These are phyloP conservation scores for Fremontodendron californicum DNA, from an alignment of 345 rosid genomes.

Conservation along the genomic window DNA sequence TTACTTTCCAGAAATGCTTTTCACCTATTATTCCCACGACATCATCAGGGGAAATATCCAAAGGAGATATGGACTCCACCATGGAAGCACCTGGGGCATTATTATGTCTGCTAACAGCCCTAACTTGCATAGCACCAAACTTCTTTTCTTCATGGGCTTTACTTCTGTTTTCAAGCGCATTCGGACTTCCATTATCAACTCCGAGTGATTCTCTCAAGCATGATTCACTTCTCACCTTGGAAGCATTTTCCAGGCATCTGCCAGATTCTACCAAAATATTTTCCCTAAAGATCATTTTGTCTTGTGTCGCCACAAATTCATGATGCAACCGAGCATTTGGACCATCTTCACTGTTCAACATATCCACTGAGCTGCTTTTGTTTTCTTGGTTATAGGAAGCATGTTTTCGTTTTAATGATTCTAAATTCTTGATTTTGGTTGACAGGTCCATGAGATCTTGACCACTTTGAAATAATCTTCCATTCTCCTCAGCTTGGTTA, in stretches of 20 bases:
- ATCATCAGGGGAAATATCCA: conserved; percentile 58
- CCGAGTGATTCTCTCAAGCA: conserved; percentile 25
- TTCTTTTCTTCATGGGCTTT: conserved; percentile 15
- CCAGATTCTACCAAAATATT: conserved; percentile 23
- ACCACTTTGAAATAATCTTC: conserved; percentile 17
- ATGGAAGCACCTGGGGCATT: conserved; percentile 27
- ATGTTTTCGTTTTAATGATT: conserved; percentile 29
- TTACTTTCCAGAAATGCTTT: conserved; percentile 64
- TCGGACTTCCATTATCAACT: conserved; percentile 26
- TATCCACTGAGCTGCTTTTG: conserved; percentile 24
- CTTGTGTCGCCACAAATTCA: conserved; percentile 13
- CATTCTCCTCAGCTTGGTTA: conserved; percentile 23
- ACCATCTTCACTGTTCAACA: conserved; percentile 15
- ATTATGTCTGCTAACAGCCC: conserved; percentile 16
- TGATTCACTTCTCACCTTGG: conserved; percentile 35
- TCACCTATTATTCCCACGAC: conserved; percentile 60
- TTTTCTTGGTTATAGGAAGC: conserved; percentile 30
- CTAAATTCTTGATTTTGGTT: conserved; percentile 19
- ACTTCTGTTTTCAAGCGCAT: conserved; percentile 26
- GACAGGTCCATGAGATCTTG: conserved; percentile 20
- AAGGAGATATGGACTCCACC: conserved; percentile 35
- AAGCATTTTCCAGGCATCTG: conserved; percentile 23
- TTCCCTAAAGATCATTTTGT: conserved; percentile 22
- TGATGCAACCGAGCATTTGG: conserved; percentile 15
- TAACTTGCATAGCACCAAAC: conserved; percentile 2